Evolutionary conservation across 2,329 filamentous ascomycete genomes (phyloP).

Genomic region (Phialophora verrucosa): DNA sequence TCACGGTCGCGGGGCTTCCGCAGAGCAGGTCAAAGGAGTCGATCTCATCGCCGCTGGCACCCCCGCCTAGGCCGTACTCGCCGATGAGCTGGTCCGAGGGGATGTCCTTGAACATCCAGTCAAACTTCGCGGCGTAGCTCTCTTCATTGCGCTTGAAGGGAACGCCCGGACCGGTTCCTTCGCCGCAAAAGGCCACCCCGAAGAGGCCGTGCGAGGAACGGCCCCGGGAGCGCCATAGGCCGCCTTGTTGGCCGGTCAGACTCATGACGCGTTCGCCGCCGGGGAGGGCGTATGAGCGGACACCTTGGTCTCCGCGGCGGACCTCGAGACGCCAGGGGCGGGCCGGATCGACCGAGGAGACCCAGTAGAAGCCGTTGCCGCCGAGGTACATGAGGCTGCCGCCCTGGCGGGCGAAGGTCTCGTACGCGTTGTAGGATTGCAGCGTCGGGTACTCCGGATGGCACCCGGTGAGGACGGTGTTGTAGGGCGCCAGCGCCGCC

Average conservation of each 20-base stretch:
- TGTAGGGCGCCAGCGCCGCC: slow-evolving; percentile 35
- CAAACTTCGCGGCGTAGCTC: slow-evolving; percentile 27
- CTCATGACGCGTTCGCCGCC: slow-evolving; percentile 43
- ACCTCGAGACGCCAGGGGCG: slow-evolving; percentile 46
- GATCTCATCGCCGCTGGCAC: slow-evolving; percentile 47
- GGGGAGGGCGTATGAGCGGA: slow-evolving; percentile 38
- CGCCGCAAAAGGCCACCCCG: slow-evolving; percentile 44
- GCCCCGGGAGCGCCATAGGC: slow-evolving; percentile 45
- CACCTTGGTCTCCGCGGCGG: slow-evolving; percentile 45
- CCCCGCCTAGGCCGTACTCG: slow-evolving; percentile 42
- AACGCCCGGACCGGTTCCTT: slow-evolving; percentile 42
- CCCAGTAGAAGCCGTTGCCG: slow-evolving; percentile 49
- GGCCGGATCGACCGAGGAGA: slow-evolving; percentile 27
- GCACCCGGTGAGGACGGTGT: slow-evolving; percentile 43
- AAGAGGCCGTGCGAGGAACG: slow-evolving; percentile 43
- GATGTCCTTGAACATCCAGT: slow-evolving; percentile 38
- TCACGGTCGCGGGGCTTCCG: slow-evolving; percentile 43
- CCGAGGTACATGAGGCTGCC: slow-evolving; percentile 49
- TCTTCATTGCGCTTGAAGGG: slow-evolving; percentile 38
- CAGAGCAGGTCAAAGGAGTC: slow-evolving; percentile 44
- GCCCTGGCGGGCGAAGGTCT: slow-evolving; percentile 41
- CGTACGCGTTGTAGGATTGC: slow-evolving; percentile 42
- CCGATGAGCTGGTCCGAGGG: slow-evolving; percentile 37
- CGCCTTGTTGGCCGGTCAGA: slow-evolving; percentile 44
- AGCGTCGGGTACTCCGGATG: slow-evolving; percentile 47